phyloP scores from a whole-genome alignment of 2,329 filamentous ascomycete species.

The Aspergillus sp. region DNA sequence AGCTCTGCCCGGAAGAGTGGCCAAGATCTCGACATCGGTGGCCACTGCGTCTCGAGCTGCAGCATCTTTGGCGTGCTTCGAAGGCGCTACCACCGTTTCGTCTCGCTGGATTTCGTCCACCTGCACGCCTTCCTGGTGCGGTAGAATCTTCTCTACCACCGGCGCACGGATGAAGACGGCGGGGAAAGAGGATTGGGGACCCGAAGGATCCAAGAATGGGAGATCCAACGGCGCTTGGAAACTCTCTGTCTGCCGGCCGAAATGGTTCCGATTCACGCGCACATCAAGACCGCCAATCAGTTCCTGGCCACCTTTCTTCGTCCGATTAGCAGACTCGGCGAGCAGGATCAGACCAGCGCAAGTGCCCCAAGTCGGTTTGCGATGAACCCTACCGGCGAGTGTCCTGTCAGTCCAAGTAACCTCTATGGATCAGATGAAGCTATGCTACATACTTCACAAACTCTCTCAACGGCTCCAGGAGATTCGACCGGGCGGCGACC shows the following conservation, averaged over 20 bases:
- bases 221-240: constrained; percentile 76
- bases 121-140: constrained; percentile 51
- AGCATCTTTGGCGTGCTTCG: constrained; percentile 47
- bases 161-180: constrained; percentile 94
- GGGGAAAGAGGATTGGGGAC: constrained; percentile 57
- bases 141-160: constrained; percentile 80
- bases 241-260: constrained; percentile 88
- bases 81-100: constrained; percentile 59
- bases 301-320: constrained; percentile 88
- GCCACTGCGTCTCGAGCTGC: constrained; percentile 46
- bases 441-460: constrained; percentile 78
- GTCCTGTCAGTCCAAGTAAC: constrained; percentile 9
- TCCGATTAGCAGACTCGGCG: constrained; percentile 80
- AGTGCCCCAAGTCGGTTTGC: constrained; percentile 90
- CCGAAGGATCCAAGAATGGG: constrained; percentile 59
- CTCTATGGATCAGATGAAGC: background rate
- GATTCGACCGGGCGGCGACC: constrained; percentile 74
- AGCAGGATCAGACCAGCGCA: constrained; percentile 93
- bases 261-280: constrained; percentile 89
- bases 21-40: constrained; percentile 58
- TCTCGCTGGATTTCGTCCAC: constrained; percentile 47
- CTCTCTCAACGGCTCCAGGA: constrained; percentile 79
- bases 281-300: constrained; percentile 90
- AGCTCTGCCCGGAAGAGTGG: constrained; percentile 54
- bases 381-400: constrained; percentile 56